These are phyloP conservation scores for Globisporangium splendens DNA, from an alignment of 352 stramenopile genomes.

Conservation along the genomic window DNA sequence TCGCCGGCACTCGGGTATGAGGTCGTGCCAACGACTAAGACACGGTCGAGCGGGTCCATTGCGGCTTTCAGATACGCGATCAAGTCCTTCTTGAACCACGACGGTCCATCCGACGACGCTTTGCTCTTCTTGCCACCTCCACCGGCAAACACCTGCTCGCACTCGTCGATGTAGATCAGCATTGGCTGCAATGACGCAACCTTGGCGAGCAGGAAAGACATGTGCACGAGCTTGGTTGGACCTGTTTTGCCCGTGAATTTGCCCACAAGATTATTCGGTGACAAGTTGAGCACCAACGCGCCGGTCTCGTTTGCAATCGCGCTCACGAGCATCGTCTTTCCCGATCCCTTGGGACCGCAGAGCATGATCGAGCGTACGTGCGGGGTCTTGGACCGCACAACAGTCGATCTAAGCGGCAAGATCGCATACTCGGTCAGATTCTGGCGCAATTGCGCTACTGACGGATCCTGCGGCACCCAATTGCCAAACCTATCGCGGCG, in stretches of 20 bases:
- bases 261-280: slow-evolving; percentile 88
- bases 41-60: slow-evolving; percentile 84
- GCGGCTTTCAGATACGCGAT: slow-evolving; percentile 91
- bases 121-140: slow-evolving; percentile 80
- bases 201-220: slow-evolving; percentile 91
- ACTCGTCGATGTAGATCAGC: slow-evolving; percentile 94
- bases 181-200: slow-evolving; percentile 81
- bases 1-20: slow-evolving; percentile 83
- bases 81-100: slow-evolving; percentile 93
- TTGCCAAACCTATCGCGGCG: slow-evolving; percentile 67
- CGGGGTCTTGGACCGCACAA: slow-evolving; percentile 71
- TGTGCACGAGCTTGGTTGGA: slow-evolving; percentile 92
- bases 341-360: slow-evolving; percentile 88
- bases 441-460: slow-evolving; percentile 87
- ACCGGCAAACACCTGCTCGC: slow-evolving; percentile 85
- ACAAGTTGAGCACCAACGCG: slow-evolving; percentile 94
- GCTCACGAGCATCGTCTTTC: slow-evolving; percentile 93
- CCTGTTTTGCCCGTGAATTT: slow-evolving; percentile 92
- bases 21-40: slow-evolving; percentile 89
- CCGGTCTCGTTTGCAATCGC: slow-evolving; percentile 90
- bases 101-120: slow-evolving; percentile 59
- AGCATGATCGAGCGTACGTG: slow-evolving; percentile 90
- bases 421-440: slow-evolving; percentile 90
- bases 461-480: slow-evolving; percentile 91
- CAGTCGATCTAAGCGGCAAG: slow-evolving; percentile 75